phyloP scores from a whole-genome alignment of 2,329 filamentous ascomycete species.

The Paecilomyces fulvus region DNA sequence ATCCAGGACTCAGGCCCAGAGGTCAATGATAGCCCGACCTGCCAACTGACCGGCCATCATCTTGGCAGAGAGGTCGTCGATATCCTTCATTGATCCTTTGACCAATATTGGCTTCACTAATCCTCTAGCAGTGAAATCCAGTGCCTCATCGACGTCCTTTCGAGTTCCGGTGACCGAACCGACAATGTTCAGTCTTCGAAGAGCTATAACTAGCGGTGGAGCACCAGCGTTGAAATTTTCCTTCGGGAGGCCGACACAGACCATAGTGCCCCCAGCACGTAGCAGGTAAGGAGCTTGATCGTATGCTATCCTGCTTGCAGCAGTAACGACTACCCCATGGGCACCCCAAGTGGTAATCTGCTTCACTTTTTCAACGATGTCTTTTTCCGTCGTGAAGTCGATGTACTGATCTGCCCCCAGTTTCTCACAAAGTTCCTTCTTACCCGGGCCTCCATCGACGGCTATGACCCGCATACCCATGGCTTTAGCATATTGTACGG shows the following conservation, averaged over 20 bases:
- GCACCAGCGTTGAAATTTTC: constrained; percentile 30
- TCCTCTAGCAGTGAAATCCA: constrained; percentile 37
- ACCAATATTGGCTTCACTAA: constrained; percentile 33
- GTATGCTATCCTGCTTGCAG: constrained; percentile 27
- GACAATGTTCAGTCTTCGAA: constrained; percentile 36
- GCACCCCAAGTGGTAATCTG: constrained; percentile 27
- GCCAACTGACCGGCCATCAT: constrained; percentile 61
- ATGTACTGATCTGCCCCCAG: constrained; percentile 30
- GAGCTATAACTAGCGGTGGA: constrained; percentile 27
- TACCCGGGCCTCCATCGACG: constrained; percentile 10
- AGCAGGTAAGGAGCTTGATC: constrained; percentile 22
- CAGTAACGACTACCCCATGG: constrained; percentile 27
- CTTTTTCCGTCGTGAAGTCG: constrained; percentile 23
- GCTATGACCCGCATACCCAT: constrained; percentile 13
- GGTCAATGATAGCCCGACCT: constrained; percentile 79
- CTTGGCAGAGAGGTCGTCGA: constrained; percentile 42
- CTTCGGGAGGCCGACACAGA: constrained; percentile 28
- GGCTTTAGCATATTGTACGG: constrained; percentile 24
- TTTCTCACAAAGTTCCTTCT: constrained; percentile 25
- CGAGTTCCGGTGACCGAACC: constrained; percentile 35
- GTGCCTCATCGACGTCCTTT: constrained; percentile 39
- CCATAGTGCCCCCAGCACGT: constrained; percentile 28
- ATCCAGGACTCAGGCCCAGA: constrained; percentile 28
- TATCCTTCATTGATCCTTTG: constrained; percentile 30
- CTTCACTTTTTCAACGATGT: constrained; percentile 24